Evolutionary conservation across 225 moss, liverwort and hornwort species (phyloP).

Genomic region (Climacium dendroides): DNA sequence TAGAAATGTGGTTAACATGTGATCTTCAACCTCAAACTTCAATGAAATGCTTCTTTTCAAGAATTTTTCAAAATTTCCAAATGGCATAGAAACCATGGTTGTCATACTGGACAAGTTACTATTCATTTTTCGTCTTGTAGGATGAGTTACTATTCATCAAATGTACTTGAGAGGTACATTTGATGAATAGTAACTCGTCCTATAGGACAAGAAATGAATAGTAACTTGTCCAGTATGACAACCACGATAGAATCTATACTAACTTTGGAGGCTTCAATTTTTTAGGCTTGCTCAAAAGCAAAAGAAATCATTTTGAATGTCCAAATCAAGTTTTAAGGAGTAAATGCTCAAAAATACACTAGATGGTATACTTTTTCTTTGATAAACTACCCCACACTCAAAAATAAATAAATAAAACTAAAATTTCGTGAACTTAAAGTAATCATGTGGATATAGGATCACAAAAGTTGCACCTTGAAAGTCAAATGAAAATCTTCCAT

Average conservation of each 20-base stretch:
- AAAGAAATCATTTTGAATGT: neutral
- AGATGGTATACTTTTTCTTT: neutral
- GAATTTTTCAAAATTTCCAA: neutral
- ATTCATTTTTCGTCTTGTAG: no score
- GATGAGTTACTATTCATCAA: no score
- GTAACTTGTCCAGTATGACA: no score
- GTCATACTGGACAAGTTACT: no score
- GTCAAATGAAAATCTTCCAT: neutral
- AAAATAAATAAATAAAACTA: accelerated
- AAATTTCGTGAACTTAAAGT: neutral
- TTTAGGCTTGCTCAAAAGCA: neutral
- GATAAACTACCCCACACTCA: neutral
- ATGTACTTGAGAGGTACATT: no score
- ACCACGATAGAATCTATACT: no score
- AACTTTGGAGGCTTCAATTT: neutral
- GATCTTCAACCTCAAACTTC: neutral
- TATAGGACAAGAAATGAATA: no score
- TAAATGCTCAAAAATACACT: neutral
- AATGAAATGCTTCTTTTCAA: neutral
- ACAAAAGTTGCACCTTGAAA: neutral
- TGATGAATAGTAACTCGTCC: no score
- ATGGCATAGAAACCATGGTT: accelerated
- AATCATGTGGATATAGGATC: neutral
- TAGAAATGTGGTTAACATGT: neutral
- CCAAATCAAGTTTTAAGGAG: neutral